Evolutionary conservation across 352 stramenopile species (phyloP), one percentile per base, ranked within the genome.

Genomic region (Globisporangium echinulatum): DNA sequence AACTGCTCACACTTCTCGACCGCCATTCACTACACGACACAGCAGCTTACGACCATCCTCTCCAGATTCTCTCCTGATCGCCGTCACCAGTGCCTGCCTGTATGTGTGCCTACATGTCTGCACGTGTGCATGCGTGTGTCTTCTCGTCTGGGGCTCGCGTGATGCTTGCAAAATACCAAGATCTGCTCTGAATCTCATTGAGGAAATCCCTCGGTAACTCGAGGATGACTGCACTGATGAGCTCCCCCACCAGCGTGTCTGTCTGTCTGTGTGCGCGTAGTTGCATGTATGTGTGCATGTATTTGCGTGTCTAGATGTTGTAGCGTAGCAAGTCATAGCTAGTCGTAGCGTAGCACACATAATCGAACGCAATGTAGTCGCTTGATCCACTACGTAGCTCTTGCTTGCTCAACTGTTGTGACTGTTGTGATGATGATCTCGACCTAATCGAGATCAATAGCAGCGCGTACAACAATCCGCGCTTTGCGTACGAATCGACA

Each of bases 101-200:
- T 36, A 50, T 25, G 9, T 50, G 13, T 49, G 17, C 49, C 33
- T 9, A 5, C 25, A 10, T 42, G 11, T 57, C 9, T 58, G 43
- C 25, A n/a, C 15, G 11, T 54, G 11, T 49, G 7, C 46, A n/a
- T 42, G 36, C 44, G 17, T 50, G 5, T 17, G 11, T 42, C 15
- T 44, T 4, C 38, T 13, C 15, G 33, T 59, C 25, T 25, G 58
- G 56, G 60, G 61, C 62, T 88, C 79, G 73, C 49, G 63, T 74
- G 79, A 88, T 88, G 79, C 74, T 81, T 56, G 68, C 78, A 81
- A 78, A 56, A 87, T 88, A 88, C 79, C 79, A 88, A 88, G 79
- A 88, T 88, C 79, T 88, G 79, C 79, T 88, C 79, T 87, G 79
- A 88, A 79, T 79, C 57, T 71, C 76, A 60, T 71, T 88, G 79